Percentiles rank a stretch among this genome's conserved stretches.
These are phyloP conservation scores for Pistacia vera DNA, from an alignment of 345 rosid genomes.

Conservation along the genomic window DNA sequence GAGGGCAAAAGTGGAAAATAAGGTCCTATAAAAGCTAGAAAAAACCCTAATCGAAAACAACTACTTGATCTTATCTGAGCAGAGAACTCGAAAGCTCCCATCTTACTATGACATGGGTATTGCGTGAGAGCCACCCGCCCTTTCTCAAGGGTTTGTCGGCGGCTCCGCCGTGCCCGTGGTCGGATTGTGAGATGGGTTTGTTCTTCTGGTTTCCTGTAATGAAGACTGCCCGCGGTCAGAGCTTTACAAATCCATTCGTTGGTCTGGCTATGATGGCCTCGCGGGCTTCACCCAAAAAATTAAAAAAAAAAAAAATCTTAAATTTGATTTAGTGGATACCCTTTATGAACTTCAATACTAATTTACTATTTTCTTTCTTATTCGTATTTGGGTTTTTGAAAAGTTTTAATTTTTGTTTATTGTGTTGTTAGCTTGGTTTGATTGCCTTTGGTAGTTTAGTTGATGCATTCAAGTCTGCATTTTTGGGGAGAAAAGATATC, in stretches of 20 bases:
- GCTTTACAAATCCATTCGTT: conserved; percentile 21
- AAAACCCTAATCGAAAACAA: neutral
- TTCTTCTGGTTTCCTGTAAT: conserved; percentile 47
- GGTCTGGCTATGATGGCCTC: conserved; percentile 61
- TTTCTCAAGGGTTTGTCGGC: conserved; percentile 39
- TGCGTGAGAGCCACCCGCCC: conserved; percentile 32
- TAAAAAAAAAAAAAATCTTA: neutral
- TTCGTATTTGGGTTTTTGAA: neutral
- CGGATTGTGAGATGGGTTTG: conserved; percentile 15
- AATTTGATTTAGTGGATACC: neutral
- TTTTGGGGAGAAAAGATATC: too few species aligned
- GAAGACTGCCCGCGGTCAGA: conserved; percentile 88
- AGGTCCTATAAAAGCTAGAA: neutral
- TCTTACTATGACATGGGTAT: neutral
- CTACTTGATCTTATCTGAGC: conserved; percentile 97
- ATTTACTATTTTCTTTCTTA: neutral
- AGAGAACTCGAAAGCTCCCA: conserved; percentile 14
- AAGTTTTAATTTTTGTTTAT: neutral
- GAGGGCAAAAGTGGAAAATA: conserved; percentile 20
- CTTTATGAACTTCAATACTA: neutral
- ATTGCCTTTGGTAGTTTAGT: too few species aligned
- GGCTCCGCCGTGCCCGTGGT: conserved; percentile 32
- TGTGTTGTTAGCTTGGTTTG: neutral
- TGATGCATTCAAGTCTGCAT: too few species aligned
- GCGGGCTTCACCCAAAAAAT: conserved; percentile 51